phyloP scores from a whole-genome alignment of 495 filamentous ascomycete species.

The Daldinia bambusicola region DNA sequence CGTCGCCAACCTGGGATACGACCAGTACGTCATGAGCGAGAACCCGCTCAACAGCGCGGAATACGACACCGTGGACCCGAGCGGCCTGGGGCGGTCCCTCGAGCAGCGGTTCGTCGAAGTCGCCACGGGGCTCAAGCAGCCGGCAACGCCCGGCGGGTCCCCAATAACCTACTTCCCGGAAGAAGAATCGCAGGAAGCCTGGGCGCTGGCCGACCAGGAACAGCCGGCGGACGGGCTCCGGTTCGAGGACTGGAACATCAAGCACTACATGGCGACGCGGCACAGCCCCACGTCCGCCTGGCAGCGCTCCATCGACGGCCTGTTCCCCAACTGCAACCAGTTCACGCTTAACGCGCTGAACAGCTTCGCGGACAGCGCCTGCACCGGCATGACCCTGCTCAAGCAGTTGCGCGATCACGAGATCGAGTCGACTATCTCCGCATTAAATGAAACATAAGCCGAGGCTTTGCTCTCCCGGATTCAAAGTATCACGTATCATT shows the following conservation, averaged over 20 bases:
- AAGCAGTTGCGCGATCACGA: conserved; percentile 4
- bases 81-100: conserved; percentile 31
- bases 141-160: conserved; percentile 11
- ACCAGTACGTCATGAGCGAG: conserved; percentile 26
- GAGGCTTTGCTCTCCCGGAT: no score
- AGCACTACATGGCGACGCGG: conserved; percentile 15
- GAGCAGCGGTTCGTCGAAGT: conserved; percentile 47
- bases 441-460: background rate
- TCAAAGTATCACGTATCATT: no score
- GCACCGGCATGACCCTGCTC: conserved; percentile 37
- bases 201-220: conserved; percentile 22
- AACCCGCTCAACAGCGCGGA: background rate
- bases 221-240: background rate
- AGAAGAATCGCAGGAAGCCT: conserved; percentile 30
- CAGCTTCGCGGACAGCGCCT: conserved; percentile 36
- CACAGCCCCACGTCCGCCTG: conserved; percentile 35
- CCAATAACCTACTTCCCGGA: conserved; percentile 33
- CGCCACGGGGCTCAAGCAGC: conserved; percentile 35
- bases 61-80: conserved; percentile 42
- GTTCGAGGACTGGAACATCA: conserved; percentile 25
- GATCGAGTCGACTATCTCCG: background rate
- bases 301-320: conserved; percentile 41
- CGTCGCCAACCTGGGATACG: conserved; percentile 40
- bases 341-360: conserved; percentile 38
- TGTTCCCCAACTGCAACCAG: conserved; percentile 44